A percentile compares a stretch with the other conserved stretches of the same genome.
Evolutionary conservation across 2,329 filamentous ascomycete species (phyloP).

Genomic region (Aureobasidium sp.): DNA sequence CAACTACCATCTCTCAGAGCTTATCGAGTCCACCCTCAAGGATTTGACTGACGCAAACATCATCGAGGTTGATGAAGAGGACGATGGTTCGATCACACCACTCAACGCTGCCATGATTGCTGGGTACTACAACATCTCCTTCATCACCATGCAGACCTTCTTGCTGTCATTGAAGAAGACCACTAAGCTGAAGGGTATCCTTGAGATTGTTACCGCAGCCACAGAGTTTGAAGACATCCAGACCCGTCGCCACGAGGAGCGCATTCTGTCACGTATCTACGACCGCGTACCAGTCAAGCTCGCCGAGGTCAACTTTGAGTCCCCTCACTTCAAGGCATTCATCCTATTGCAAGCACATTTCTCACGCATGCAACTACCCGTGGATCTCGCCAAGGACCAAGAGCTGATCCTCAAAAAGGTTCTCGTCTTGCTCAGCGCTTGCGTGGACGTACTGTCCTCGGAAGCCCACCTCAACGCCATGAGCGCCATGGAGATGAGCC

Average conservation of each 20-base stretch:
- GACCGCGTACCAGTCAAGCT: conserved; percentile 94
- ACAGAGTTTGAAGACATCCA: conserved; percentile 95
- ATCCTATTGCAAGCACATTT: conserved; percentile 97
- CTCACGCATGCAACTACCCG: conserved; percentile 89
- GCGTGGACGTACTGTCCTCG: conserved; percentile 89
- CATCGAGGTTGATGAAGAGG: conserved; percentile 87
- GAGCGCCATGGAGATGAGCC: conserved; percentile 97
- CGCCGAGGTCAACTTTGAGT: conserved; percentile 74
- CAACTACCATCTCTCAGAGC: conserved; percentile 87
- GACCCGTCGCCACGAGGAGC: conserved; percentile 85
- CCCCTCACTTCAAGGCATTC: conserved; percentile 97
- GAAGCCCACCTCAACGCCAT: conserved; percentile 95
- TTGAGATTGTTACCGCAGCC: conserved; percentile 94
- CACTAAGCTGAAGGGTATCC: conserved; percentile 91
- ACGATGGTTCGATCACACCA: conserved; percentile 72
- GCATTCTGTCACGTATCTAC: conserved; percentile 81
- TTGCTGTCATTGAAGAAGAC: conserved; percentile 77
- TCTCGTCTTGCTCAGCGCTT: conserved; percentile 78
- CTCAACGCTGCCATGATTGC: conserved; percentile 97
- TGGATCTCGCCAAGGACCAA: conserved; percentile 93
- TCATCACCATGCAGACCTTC: conserved; percentile 99
- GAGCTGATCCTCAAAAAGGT: conserved; percentile 78
- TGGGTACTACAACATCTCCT: conserved; percentile 98
- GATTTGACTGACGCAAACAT: conserved; percentile 90
- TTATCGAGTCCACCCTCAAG: conserved; percentile 86